Base-by-base conservation (phyloP, 345 rosid species). In the Fremontodendron californicum region DNA sequence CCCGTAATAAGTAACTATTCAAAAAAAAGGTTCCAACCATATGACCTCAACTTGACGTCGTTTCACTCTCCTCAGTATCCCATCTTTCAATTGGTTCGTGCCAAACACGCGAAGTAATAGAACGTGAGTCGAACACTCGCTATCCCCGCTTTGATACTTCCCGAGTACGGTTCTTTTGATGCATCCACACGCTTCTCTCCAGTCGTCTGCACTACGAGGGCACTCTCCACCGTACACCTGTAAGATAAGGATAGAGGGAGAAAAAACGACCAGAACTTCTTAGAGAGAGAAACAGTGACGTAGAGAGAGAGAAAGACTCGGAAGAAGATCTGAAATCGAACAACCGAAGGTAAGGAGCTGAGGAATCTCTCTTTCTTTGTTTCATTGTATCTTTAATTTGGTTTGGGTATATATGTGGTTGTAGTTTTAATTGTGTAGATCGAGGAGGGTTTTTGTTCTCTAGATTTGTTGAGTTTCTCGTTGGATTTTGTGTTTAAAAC, bases 151-250 rank as follows among this genome's bases (percentile, higher is more conserved):
- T 19, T 52, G 23, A 52, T 52, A 27, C 85, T 82, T 76, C 12
- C 63, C 49, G 35, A 73, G 78, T 65, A 83, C 81, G 79, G 74
- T 77, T 80, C 79, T 83, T 73, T 62, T 25, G 66, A 73, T 80
- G 78, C 81, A 79, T 52, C 75, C 82, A 80, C 77, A 78, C 82
- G 84, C 84, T 58, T 64, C 77, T 74, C 43, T 49, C 43, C 15
- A n/a, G 29, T 55, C 37, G 65, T 46, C 71, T 68, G 73, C 21
- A 0, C 42, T 84, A 82, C 89, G 84, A 77, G 21, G 55, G 49
- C 74, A 33, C 76, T 46, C 27, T 19, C 19, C 19, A 65, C 89
- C 83, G 87, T 84, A 82, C 87, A 86, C 86, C 81, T 86, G 87
- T 80, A 78, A 75, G 83, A 78, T 82, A 84, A 80, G 81, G 81